These are phyloP conservation scores for Mucor lusitanicus DNA, from an alignment of 371 early-diverging fungal genomes.

Conservation along the genomic window DNA sequence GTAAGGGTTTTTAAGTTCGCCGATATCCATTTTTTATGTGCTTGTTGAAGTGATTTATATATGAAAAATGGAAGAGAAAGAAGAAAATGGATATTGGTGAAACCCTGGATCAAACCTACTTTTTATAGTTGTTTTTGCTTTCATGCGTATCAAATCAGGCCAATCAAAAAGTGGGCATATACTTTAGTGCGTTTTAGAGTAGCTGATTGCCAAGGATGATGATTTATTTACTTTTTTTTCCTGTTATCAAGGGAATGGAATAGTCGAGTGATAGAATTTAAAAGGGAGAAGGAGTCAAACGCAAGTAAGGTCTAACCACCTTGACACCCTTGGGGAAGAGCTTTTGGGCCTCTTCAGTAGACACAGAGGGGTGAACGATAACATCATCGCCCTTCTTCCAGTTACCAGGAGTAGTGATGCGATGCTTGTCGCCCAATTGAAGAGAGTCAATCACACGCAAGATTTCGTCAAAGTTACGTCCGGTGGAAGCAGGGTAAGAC, in stretches of 20 bases:
- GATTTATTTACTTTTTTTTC: not conserved
- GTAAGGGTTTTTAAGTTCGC: slow-evolving; percentile 36
- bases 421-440: slow-evolving; percentile 84
- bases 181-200: too few species aligned
- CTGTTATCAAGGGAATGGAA: not conserved
- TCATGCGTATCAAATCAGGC: not conserved
- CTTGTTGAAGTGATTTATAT: not conserved
- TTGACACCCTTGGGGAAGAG: slow-evolving; percentile 82
- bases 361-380: slow-evolving; percentile 86
- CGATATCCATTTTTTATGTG: slow-evolving; percentile 48
- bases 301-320: slow-evolving; percentile 86
- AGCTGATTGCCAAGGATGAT: not conserved
- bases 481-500: slow-evolving; percentile 90
- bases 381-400: slow-evolving; percentile 90
- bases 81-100: not conserved
- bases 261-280: slow-evolving; percentile 15
- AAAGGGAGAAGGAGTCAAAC: slow-evolving; percentile 65
- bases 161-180: not conserved
- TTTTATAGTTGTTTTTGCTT: not conserved
- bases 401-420: slow-evolving; percentile 93
- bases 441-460: slow-evolving; percentile 91
- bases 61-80: slow-evolving; percentile 5
- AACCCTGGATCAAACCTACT: not conserved
- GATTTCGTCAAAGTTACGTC: slow-evolving; percentile 96
- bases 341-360: slow-evolving; percentile 79